A percentile compares a stretch with the other conserved stretches of the same genome.
phyloP scores from a whole-genome alignment of 1,139 yeast species.

The Taphrina populina region DNA sequence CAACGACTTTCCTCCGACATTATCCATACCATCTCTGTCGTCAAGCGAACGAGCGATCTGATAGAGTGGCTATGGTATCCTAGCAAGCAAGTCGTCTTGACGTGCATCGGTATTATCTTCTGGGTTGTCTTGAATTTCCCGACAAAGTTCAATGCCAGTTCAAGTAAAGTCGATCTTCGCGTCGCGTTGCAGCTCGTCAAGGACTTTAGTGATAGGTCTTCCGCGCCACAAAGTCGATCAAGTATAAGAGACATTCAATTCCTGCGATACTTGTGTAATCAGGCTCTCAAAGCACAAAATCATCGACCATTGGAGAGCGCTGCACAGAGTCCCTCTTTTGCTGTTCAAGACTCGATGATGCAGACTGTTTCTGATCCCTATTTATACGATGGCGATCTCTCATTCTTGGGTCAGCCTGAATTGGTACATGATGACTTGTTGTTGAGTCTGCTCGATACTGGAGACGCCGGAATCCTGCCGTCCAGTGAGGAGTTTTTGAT shows the following conservation, averaged over 20 bases:
- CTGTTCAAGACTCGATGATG: neutral
- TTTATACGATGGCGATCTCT: slow-evolving; percentile 2
- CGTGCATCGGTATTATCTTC: slow-evolving; percentile 25
- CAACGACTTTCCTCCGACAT: slow-evolving; percentile 19
- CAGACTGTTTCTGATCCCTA: neutral
- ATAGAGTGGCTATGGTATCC: slow-evolving; percentile 28
- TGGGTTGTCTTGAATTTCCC: slow-evolving; percentile 23
- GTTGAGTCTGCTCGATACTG: slow-evolving; percentile 20
- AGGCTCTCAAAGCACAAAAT: slow-evolving; percentile 20
- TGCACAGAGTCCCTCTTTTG: slow-evolving; percentile 9
- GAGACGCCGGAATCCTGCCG: slow-evolving; percentile 17
- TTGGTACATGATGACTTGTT: slow-evolving; percentile 8
- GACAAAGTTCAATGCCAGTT: slow-evolving; percentile 19
- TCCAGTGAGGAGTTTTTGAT: slow-evolving; percentile 18
- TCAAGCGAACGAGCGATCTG: slow-evolving; percentile 22
- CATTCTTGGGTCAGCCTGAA: slow-evolving; percentile 4
- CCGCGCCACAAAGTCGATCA: slow-evolving; percentile 4
- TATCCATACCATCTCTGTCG: slow-evolving; percentile 27
- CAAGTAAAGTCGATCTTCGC: slow-evolving; percentile 29
- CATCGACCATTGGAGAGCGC: neutral
- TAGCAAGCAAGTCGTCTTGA: slow-evolving; percentile 23
- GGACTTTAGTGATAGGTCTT: slow-evolving; percentile 27
- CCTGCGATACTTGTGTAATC: slow-evolving; percentile 24
- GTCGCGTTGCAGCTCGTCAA: slow-evolving; percentile 17
- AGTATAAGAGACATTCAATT: slow-evolving; percentile 25